These are phyloP conservation scores for Suhomyces panamericanus DNA, from an alignment of 1,139 yeast species.

Conservation along the genomic window DNA sequence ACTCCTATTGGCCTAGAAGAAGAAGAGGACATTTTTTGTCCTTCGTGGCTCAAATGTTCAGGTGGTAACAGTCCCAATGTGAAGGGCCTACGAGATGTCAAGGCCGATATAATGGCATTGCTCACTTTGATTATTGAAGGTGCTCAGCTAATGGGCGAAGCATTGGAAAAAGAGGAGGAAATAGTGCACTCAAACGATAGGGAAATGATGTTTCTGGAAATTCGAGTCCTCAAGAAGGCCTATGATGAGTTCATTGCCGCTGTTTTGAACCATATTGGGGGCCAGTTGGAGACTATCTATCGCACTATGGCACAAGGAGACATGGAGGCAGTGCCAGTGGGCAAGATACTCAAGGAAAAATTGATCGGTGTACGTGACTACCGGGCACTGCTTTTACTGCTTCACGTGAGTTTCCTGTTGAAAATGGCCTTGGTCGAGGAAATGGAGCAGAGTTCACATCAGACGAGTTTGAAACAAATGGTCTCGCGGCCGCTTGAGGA, in stretches of 20 bases:
- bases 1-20: background rate
- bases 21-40: constrained; percentile 2
- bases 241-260: background rate
- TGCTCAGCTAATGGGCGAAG: background rate
- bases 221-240: background rate
- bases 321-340: background rate
- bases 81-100: background rate
- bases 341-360: background rate
- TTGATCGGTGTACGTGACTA: background rate
- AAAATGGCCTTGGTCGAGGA: background rate
- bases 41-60: constrained; percentile 1
- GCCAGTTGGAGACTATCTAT: background rate
- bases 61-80: too few relatives aligned
- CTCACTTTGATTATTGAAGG: background rate
- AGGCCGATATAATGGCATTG: background rate
- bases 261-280: background rate
- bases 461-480: background rate
- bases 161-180: background rate
- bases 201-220: background rate
- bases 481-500: constrained; percentile 10
- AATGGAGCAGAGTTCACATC: background rate
- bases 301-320: background rate
- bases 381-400: background rate
- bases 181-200: background rate
- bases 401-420: constrained; percentile 1